Percentiles rank a stretch among this genome's conserved stretches.
These are phyloP conservation scores for Singerocomus rubriflavus DNA, from an alignment of 1,284 basidiomycete species.

Conservation along the genomic window DNA sequence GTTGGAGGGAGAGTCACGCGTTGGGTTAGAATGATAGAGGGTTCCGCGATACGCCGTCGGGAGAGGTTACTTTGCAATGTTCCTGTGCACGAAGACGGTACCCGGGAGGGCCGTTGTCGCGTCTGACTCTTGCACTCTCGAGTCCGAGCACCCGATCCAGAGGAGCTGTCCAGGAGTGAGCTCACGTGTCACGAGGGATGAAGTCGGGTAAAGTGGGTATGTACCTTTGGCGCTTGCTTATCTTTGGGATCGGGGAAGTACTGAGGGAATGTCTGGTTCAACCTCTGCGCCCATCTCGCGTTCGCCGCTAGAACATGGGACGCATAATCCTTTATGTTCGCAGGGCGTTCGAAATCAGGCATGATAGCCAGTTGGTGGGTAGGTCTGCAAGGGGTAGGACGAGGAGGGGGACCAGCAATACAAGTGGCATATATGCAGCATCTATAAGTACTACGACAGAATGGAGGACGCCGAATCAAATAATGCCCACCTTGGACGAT, in stretches of 20 bases:
- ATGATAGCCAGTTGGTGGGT: neutral
- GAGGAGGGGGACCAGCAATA: no score
- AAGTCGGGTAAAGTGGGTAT: neutral
- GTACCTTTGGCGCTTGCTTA: slow-evolving; percentile 23
- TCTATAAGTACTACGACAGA: no score
- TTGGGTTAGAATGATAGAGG: no score
- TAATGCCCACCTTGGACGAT: no score
- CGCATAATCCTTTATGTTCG: neutral
- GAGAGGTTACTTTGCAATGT: slow-evolving; percentile 41
- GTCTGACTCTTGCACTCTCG: slow-evolving; percentile 44
- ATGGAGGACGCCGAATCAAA: no score
- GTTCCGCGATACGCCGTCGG: no score
- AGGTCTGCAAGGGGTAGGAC: neutral
- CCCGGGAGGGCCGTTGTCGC: slow-evolving; percentile 41
- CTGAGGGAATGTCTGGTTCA: slow-evolving; percentile 25
- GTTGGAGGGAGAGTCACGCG: neutral
- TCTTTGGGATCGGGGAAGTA: slow-evolving; percentile 19
- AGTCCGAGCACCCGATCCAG: slow-evolving; percentile 58
- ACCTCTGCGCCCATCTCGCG: slow-evolving; percentile 17
- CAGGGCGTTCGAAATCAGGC: neutral
- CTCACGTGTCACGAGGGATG: neutral
- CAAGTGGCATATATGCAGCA: no score
- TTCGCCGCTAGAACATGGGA: slow-evolving; percentile 14
- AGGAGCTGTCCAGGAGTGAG: slow-evolving; percentile 33
- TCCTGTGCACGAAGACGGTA: slow-evolving; percentile 49